A percentile compares a stretch with the other conserved stretches of the same genome.
Evolutionary conservation across 2,329 filamentous ascomycete genomes (phyloP).

Genomic region (Claviceps arundinis): DNA sequence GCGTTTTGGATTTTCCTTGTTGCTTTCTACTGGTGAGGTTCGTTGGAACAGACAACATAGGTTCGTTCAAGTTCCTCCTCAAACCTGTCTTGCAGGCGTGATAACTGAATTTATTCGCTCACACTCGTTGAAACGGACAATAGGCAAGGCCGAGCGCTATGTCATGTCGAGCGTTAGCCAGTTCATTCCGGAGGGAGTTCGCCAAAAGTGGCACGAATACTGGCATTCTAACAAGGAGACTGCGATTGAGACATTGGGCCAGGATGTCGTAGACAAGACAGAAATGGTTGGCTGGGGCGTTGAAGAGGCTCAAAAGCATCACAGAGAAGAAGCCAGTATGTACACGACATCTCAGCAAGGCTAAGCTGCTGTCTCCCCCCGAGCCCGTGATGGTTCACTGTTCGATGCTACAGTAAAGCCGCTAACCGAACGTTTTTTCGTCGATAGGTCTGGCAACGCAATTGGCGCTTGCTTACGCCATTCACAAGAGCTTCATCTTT

Average conservation of each 20-base stretch:
- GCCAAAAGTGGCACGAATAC: slow-evolving; percentile 38
- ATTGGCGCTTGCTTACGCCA: slow-evolving; percentile 83
- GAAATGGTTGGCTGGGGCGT: slow-evolving; percentile 47
- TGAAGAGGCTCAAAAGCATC: slow-evolving; percentile 46
- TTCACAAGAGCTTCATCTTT: slow-evolving; percentile 97
- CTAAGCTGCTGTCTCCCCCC: not conserved
- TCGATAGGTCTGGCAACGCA: slow-evolving; percentile 56
- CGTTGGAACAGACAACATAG: slow-evolving; percentile 77
- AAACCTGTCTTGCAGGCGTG: not conserved
- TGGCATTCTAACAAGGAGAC: slow-evolving; percentile 32
- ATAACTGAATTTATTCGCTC: not conserved
- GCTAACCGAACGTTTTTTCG: slow-evolving; percentile 10
- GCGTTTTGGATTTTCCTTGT: slow-evolving; percentile 82
- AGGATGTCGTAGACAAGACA: slow-evolving; percentile 30
- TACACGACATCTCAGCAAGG: slow-evolving; percentile 14
- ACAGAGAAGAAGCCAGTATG: slow-evolving; percentile 62
- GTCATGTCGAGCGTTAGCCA: slow-evolving; percentile 46
- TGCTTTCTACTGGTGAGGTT: slow-evolving; percentile 80
- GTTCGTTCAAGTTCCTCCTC: slow-evolving; percentile 26
- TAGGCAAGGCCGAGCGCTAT: slow-evolving; percentile 52
- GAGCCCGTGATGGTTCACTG: not conserved
- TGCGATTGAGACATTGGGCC: slow-evolving; percentile 29
- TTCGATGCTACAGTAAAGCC: not conserved
- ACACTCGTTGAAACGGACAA: not conserved
- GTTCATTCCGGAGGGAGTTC: slow-evolving; percentile 45